Percentiles rank a stretch among this genome's conserved stretches.
phyloP scores from a whole-genome alignment of 1,284 basidiomycete species.

The Xerocomus minutiporus region DNA sequence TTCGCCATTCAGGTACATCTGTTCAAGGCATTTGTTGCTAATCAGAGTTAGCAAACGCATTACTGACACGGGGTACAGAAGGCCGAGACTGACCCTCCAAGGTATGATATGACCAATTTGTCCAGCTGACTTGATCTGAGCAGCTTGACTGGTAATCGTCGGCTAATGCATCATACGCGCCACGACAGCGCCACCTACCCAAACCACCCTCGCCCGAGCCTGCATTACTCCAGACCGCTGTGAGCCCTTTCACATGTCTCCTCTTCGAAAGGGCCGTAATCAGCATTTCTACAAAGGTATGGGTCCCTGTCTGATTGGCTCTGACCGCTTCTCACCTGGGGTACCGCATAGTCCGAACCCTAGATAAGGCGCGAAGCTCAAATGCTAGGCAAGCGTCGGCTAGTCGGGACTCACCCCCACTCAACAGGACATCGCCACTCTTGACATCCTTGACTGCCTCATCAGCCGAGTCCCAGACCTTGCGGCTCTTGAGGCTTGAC shows the following conservation, averaged over 20 bases:
- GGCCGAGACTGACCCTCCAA: conserved; percentile 56
- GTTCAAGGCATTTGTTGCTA: background rate
- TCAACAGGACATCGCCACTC: background rate
- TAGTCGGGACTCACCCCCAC: background rate
- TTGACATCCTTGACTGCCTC: background rate
- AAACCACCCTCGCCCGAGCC: conserved; percentile 35
- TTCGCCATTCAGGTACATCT: background rate
- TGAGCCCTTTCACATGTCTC: background rate
- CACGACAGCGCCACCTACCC: conserved; percentile 42
- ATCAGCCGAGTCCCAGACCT: background rate
- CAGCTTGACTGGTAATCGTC: conserved; percentile 55
- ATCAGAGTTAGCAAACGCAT: too few species aligned
- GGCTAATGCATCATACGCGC: background rate
- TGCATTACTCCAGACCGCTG: background rate
- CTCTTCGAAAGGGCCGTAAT: background rate
- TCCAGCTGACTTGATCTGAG: conserved; percentile 67
- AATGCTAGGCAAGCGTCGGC: background rate
- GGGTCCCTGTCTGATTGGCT: background rate
- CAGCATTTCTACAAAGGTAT: background rate
- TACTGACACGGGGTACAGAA: too few species aligned
- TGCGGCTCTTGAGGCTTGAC: background rate
- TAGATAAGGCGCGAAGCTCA: background rate
- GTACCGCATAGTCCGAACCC: background rate
- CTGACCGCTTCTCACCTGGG: background rate
- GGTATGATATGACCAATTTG: conserved; percentile 71